A percentile compares a stretch with the other conserved stretches of the same genome.
phyloP scores from a whole-genome alignment of 1,284 basidiomycete species.

The Heterobasidion occidentale region DNA sequence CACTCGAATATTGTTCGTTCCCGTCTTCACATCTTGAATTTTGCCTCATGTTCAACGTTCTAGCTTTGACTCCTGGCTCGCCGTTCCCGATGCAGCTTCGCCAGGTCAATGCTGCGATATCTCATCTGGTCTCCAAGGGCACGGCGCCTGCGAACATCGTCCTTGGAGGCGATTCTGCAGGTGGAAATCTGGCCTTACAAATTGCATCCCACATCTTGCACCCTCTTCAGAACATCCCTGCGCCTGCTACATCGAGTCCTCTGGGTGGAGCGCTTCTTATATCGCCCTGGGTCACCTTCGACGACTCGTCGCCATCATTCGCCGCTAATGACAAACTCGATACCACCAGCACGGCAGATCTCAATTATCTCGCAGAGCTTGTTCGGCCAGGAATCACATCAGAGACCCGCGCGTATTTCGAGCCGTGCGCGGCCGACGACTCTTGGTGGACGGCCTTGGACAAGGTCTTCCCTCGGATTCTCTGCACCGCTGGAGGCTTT shows the following conservation, averaged over 20 bases:
- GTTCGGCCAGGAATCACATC: background rate
- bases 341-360: background rate
- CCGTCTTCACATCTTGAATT: background rate
- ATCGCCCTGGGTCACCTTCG: constrained; percentile 25
- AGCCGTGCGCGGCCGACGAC: background rate
- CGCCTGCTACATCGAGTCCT: constrained; percentile 12
- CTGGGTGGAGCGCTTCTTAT: constrained; percentile 21
- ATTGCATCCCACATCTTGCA: constrained; percentile 25
- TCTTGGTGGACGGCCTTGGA: background rate
- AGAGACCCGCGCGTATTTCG: background rate
- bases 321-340: background rate
- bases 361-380: background rate
- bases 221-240: constrained; percentile 15
- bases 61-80: constrained; percentile 10
- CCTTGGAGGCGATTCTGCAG: constrained; percentile 26
- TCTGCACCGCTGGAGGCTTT: background rate
- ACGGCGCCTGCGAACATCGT: constrained; percentile 14
- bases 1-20: constrained; percentile 7
- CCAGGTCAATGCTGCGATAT: constrained; percentile 12
- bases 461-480: background rate
- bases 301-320: constrained; percentile 2
- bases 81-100: constrained; percentile 15
- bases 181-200: constrained; percentile 25
- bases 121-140: constrained; percentile 10
- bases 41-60: background rate